Evolutionary conservation across 1,284 basidiomycete species (phyloP), one percentile per base, ranked within the genome.

Genomic region (Pseudozyma sp.): DNA sequence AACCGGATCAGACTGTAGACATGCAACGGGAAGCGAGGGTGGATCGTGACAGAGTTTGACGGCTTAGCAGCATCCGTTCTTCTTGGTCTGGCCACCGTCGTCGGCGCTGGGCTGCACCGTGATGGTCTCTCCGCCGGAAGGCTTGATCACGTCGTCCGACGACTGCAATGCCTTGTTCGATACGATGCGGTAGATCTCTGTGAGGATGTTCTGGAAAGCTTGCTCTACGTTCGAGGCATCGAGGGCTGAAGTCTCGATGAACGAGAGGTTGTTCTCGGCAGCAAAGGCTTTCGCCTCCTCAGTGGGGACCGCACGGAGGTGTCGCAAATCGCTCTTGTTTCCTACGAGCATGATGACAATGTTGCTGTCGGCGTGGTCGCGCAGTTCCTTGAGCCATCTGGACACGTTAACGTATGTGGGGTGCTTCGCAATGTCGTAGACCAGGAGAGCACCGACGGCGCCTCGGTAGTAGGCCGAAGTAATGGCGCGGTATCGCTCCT

Each of bases 401-500:
- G 91, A 92, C 51, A 99, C 94, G 85, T 96, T 97, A 85, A 92
- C 92, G 85, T 95, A 99, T 45, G 96, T 97, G 65, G 90, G 90
- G 84, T 97, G 94, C 87, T 99, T 87, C 54, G 86, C 84, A 52
- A 87, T 87, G 72, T 87, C 86, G 79, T 87, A 87, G 13, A 87
- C 86, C 34, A 87, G 82, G 40, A 87, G 75, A 16, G 86, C 86
- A 51, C 93, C 78, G 60, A 98, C 96, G 14, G 96, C 97, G 59
- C 96, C 96, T 67, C 97, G 94, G 87, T 99, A 99, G 88, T 99
- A 99, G 39, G 81, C 81, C 80, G 96, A 96, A 54, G 96, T 99
- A 86, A 99, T 99, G 65, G 97, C 96, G 69, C 96, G 91, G 88
- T 99, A 99, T 81, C 96, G 92, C 87, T 98, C 96, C 87, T 98